These are phyloP conservation scores for Beauveria caledonica DNA, from an alignment of 2,329 filamentous ascomycete species.

Conservation along the genomic window DNA sequence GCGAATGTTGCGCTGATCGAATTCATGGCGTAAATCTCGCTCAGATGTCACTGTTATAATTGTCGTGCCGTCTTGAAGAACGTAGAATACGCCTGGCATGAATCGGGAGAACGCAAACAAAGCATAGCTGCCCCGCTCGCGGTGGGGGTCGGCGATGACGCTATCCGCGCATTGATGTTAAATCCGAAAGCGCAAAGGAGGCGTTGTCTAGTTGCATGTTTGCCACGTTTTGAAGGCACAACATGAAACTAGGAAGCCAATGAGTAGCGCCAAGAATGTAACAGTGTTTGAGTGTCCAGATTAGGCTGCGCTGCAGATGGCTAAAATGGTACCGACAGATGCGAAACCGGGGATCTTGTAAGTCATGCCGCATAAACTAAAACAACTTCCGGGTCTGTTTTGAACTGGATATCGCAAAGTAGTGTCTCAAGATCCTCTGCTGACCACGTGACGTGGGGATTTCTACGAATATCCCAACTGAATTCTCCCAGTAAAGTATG, in stretches of 20 bases:
- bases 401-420: not conserved
- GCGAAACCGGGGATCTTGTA: too few species aligned
- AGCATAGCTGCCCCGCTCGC: not conserved
- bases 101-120: not conserved
- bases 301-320: not conserved
- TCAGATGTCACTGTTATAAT: not conserved
- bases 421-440: not conserved
- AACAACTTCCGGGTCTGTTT: not conserved
- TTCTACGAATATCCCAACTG: not conserved
- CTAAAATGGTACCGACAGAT: too few species aligned
- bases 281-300: not conserved
- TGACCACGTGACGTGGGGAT: not conserved
- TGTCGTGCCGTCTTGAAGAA: not conserved
- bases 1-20: slow-evolving; percentile 32
- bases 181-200: not conserved
- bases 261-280: not conserved
- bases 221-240: not conserved
- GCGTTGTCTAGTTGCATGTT: not conserved
- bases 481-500: not conserved
- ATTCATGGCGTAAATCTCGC: slow-evolving; percentile 27
- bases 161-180: not conserved
- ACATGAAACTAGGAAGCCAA: not conserved
- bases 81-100: not conserved
- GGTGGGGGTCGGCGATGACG: slow-evolving; percentile 1
- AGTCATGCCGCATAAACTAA: not conserved